These are phyloP conservation scores for Helenozyma baotianmanensis DNA, from an alignment of 805 yeast species.

Conservation along the genomic window DNA sequence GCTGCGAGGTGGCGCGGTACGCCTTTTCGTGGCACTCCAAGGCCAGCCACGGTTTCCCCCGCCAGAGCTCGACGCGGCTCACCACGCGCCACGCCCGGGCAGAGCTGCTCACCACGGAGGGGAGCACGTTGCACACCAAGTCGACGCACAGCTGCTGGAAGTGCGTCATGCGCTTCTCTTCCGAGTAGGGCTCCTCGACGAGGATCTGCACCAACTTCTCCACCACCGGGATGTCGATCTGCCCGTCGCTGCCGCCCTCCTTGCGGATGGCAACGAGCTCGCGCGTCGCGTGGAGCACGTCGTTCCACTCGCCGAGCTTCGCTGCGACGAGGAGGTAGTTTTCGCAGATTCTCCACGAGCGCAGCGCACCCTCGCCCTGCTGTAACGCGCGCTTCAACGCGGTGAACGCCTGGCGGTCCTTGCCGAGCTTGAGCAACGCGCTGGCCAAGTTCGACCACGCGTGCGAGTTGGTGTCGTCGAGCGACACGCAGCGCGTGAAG, in stretches of 20 bases:
- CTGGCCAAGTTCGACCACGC: constrained; percentile 93
- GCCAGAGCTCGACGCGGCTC: constrained; percentile 85
- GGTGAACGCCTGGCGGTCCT: constrained; percentile 72
- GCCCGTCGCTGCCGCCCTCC: constrained; percentile 53
- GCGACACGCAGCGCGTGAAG: constrained; percentile 81
- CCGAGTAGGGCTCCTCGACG: constrained; percentile 47
- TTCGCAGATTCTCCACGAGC: constrained; percentile 88
- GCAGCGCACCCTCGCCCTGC: constrained; percentile 57
- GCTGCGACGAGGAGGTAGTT: constrained; percentile 80
- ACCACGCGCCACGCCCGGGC: constrained; percentile 76
- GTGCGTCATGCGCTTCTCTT: constrained; percentile 42
- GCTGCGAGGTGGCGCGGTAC: constrained; percentile 62
- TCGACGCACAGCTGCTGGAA: constrained; percentile 69
- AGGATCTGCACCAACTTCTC: constrained; percentile 69
- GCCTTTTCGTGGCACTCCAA: constrained; percentile 85
- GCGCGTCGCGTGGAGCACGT: constrained; percentile 71
- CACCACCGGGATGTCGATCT: constrained; percentile 70
- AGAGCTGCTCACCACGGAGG: constrained; percentile 61
- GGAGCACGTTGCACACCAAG: constrained; percentile 64
- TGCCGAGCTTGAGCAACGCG: constrained; percentile 60
- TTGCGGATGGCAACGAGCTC: constrained; percentile 55
- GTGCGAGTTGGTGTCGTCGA: constrained; percentile 74
- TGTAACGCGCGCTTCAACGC: constrained; percentile 80
- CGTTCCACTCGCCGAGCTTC: constrained; percentile 82
- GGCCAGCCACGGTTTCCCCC: constrained; percentile 81